Evolutionary conservation across 495 filamentous ascomycete genomes (phyloP).

Genomic region (Podospora pseudocomata): DNA sequence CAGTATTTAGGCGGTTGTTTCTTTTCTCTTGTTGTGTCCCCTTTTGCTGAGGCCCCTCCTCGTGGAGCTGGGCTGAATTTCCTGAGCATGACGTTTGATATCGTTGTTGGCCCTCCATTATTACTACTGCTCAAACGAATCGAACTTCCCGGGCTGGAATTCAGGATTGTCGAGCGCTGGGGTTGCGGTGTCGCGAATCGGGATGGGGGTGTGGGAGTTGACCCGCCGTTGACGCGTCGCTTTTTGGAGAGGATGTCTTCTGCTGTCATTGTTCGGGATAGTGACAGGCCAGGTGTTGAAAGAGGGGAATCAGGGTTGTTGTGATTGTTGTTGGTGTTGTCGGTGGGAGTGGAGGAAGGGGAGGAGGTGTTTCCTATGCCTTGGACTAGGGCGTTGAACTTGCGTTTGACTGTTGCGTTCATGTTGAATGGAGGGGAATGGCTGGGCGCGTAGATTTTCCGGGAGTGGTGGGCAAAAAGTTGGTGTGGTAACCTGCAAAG

Average conservation of each 20-base stretch:
- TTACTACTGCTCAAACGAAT: not conserved
- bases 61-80: constrained; percentile 32
- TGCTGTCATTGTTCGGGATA: constrained; percentile 27
- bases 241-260: constrained; percentile 44
- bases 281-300: constrained; percentile 15
- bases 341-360: not conserved
- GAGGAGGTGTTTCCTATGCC: constrained; percentile 42
- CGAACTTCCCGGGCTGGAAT: not conserved
- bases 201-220: not conserved
- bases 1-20: constrained; percentile 51
- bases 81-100: constrained; percentile 42
- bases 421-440: constrained; percentile 27
- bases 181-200: constrained; percentile 18
- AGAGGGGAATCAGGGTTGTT: constrained; percentile 17
- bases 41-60: not conserved
- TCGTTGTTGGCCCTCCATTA: constrained; percentile 24
- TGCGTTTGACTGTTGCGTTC: constrained; percentile 54
- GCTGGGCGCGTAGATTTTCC: no score
- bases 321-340: constrained; percentile 9
- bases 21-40: not conserved
- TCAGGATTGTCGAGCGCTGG: constrained; percentile 8
- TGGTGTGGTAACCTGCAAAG: not conserved
- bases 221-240: constrained; percentile 38
- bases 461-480: not conserved
- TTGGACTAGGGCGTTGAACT: constrained; percentile 55